phyloP scores from a whole-genome alignment of 1,284 basidiomycete genomes.

The Cystobasidium slooffiae region DNA sequence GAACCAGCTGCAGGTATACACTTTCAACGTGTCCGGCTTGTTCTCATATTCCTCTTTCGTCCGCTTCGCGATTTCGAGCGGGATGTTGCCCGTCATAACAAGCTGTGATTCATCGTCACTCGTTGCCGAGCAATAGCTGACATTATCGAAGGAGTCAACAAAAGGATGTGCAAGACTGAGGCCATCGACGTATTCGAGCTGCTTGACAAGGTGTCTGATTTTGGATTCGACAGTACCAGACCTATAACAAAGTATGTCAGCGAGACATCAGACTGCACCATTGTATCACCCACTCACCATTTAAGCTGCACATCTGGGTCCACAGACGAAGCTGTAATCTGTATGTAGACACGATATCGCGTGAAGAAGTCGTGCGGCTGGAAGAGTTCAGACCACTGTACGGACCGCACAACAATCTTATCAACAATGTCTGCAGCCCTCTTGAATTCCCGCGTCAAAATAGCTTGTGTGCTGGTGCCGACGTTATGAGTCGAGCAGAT shows the following conservation, averaged over 20 bases:
- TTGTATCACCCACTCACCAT: constrained; percentile 68
- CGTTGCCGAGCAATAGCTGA: constrained; percentile 78
- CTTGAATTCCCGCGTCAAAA: constrained; percentile 96
- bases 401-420: constrained; percentile 80
- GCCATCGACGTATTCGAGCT: constrained; percentile 92
- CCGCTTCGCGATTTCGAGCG: constrained; percentile 70
- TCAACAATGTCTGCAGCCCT: constrained; percentile 94
- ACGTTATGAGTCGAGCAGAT: constrained; percentile 99
- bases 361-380: constrained; percentile 95
- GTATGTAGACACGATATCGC: constrained; percentile 97
- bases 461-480: constrained; percentile 90
- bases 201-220: constrained; percentile 93
- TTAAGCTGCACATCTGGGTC: constrained; percentile 85
- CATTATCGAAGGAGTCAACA: constrained; percentile 89
- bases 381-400: constrained; percentile 91
- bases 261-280: neutral
- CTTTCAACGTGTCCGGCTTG: constrained; percentile 73
- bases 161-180: constrained; percentile 92
- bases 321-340: constrained; percentile 88
- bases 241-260: constrained; percentile 61
- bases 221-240: constrained; percentile 96
- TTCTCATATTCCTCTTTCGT: constrained; percentile 79
- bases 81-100: constrained; percentile 87
- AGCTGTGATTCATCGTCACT: constrained; percentile 74
- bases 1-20: constrained; percentile 94